Evolutionary conservation across 192 early-diverging fungal species (phyloP).

Genomic region (Coemansia sp.): DNA sequence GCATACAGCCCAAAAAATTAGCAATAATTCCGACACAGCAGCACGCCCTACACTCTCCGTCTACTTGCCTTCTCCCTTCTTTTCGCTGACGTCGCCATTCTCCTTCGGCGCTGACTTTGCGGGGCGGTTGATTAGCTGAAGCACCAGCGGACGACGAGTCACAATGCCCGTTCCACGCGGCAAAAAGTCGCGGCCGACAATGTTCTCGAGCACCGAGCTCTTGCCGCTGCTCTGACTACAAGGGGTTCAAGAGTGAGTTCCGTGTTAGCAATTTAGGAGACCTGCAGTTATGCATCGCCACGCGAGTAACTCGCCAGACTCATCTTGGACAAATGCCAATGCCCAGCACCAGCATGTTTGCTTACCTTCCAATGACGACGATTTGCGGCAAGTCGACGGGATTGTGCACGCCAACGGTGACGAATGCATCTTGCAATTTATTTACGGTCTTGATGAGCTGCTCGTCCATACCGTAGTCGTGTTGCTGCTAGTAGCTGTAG

Average conservation of each 20-base stretch:
- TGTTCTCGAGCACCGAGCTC: slow-evolving; percentile 97
- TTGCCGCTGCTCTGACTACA: slow-evolving; percentile 86
- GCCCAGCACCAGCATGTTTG: neutral
- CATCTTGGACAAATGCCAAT: neutral
- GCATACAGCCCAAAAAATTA: slow-evolving; percentile 1
- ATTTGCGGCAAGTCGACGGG: slow-evolving; percentile 89
- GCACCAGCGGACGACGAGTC: slow-evolving; percentile 90
- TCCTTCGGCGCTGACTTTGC: slow-evolving; percentile 18
- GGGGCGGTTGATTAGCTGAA: slow-evolving; percentile 98
- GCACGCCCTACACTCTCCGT: neutral
- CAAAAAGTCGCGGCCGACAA: slow-evolving; percentile 98
- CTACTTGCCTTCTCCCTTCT: slow-evolving; percentile 55
- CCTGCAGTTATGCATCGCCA: neutral
- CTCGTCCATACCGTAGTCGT: slow-evolving; percentile 51
- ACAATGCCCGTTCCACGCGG: slow-evolving; percentile 97
- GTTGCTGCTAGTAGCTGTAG: neutral
- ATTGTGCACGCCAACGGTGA: slow-evolving; percentile 85
- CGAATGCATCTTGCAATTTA: slow-evolving; percentile 85
- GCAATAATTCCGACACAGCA: neutral
- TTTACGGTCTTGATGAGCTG: slow-evolving; percentile 69
- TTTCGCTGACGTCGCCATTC: slow-evolving; percentile 30
- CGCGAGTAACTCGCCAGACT: neutral
- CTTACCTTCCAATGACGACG: slow-evolving; percentile 72
- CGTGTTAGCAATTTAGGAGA: neutral
- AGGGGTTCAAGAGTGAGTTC: neutral